Evolutionary conservation across 768 basidiomycete genomes (phyloP).

Genomic region (Macrolepiota fuliginosa): DNA sequence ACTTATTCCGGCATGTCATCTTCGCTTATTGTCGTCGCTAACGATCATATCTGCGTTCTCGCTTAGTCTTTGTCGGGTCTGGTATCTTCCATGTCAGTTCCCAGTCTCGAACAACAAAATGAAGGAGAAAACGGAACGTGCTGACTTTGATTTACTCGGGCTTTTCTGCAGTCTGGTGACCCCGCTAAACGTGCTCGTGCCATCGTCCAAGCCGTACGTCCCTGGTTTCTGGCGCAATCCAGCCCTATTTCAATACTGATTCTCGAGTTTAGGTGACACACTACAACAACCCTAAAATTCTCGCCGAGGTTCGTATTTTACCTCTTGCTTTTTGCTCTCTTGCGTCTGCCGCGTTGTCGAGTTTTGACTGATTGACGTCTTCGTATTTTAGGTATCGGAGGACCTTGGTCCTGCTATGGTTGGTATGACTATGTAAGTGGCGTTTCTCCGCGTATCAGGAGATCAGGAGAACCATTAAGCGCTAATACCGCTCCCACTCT

Average conservation of each 20-base stretch:
- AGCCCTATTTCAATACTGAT: conserved; percentile 5
- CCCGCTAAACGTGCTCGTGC: conserved; percentile 93
- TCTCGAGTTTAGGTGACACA: conserved; percentile 72
- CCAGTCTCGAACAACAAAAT: no score
- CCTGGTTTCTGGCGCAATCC: neutral
- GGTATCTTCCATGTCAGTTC: conserved; percentile 90
- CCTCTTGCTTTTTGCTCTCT: conserved; percentile 1
- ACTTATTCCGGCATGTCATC: conserved; percentile 4
- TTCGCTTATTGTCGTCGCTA: conserved; percentile 4
- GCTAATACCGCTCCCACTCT: neutral
- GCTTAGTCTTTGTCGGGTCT: conserved; percentile 91
- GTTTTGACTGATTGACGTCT: neutral
- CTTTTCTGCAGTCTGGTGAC: conserved; percentile 67
- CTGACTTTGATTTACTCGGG: conserved; percentile 6
- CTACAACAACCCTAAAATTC: conserved; percentile 89
- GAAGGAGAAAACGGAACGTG: neutral
- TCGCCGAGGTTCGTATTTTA: conserved; percentile 71
- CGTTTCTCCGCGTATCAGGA: neutral
- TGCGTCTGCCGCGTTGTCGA: conserved; percentile 7
- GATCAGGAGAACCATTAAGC: neutral
- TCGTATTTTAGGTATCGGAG: conserved; percentile 58
- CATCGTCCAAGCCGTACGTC: conserved; percentile 86
- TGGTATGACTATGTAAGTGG: conserved; percentile 78
- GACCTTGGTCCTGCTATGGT: conserved; percentile 92
- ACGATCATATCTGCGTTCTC: conserved; percentile 8